These are phyloP conservation scores for Peronospora belbahrii DNA, from an alignment of 352 stramenopile genomes.

Conservation along the genomic window DNA sequence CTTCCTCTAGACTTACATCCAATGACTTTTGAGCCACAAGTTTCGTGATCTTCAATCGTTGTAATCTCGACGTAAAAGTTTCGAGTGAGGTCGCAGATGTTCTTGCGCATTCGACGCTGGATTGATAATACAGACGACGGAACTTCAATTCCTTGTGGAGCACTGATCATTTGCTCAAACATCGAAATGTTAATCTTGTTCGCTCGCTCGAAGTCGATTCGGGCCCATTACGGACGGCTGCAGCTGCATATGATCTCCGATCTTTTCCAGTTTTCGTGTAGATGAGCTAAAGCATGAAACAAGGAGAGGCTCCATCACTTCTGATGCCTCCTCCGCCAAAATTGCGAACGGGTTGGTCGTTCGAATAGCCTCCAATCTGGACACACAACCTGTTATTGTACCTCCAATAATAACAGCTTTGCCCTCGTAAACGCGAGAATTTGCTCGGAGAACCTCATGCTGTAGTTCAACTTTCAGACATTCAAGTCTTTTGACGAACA, in stretches of 20 bases:
- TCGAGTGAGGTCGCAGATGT: conserved; percentile 82
- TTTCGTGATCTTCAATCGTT: conserved; percentile 68
- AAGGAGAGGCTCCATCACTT: conserved; percentile 84
- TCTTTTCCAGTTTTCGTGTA: conserved; percentile 85
- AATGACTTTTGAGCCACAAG: conserved; percentile 55
- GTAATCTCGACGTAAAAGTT: conserved; percentile 77
- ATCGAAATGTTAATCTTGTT: conserved; percentile 88
- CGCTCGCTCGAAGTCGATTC: conserved; percentile 75
- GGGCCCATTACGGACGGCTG: conserved; percentile 77
- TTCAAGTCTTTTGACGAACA: conserved; percentile 21
- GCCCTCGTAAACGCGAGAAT: conserved; percentile 73
- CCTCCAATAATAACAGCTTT: conserved; percentile 84
- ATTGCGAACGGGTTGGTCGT: conserved; percentile 82
- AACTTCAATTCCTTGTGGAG: conserved; percentile 48
- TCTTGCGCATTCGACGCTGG: conserved; percentile 82
- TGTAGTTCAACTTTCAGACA: conserved; percentile 46
- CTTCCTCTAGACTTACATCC: conserved; percentile 1
- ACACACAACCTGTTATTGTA: conserved; percentile 83
- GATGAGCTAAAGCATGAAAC: conserved; percentile 79
- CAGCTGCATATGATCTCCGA: conserved; percentile 83
- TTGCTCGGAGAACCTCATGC: conserved; percentile 52
- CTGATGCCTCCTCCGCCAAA: conserved; percentile 80
- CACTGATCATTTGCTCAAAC: conserved; percentile 83
- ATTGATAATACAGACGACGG: conserved; percentile 79
- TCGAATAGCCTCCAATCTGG: conserved; percentile 71